These are phyloP conservation scores for Orbilia ellipsospora DNA, from an alignment of 2,329 filamentous ascomycete species.

Conservation along the genomic window DNA sequence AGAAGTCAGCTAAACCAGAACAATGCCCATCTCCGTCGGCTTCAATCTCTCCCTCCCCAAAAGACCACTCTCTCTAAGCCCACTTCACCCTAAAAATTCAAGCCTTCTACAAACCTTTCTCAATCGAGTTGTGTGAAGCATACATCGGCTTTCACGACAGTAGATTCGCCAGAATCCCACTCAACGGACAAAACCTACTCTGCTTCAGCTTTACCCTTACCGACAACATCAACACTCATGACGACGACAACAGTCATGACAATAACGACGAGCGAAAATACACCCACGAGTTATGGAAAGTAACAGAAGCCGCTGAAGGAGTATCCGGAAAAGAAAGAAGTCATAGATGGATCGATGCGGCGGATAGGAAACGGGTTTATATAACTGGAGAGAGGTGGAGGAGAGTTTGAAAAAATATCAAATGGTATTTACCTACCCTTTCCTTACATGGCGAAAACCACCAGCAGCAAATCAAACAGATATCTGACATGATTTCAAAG, in stretches of 20 bases:
- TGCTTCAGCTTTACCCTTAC: conserved; percentile 8
- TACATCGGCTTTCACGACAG: conserved; percentile 15
- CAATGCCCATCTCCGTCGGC: conserved; percentile 12
- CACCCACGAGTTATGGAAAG: conserved; percentile 9
- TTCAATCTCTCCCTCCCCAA: conserved; percentile 16
- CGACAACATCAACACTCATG: not conserved
- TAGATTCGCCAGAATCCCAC: conserved; percentile 14
- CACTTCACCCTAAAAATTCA: conserved; percentile 14
- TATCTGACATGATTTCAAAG: conserved; percentile 14
- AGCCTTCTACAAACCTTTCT: not conserved
- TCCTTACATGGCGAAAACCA: not conserved
- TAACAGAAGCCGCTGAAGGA: conserved; percentile 7
- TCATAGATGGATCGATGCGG: conserved; percentile 19
- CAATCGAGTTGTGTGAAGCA: conserved; percentile 9
- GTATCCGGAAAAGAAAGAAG: conserved; percentile 11
- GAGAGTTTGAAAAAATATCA: conserved; percentile 13
- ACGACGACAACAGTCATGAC: not conserved
- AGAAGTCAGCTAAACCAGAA: not conserved
- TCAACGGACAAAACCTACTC: conserved; percentile 8
- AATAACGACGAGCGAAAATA: conserved; percentile 5
- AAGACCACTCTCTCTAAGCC: conserved; percentile 16
- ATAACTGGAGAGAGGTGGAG: conserved; percentile 9
- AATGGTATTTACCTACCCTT: conserved; percentile 10
- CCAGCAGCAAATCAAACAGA: not conserved
- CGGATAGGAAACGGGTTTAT: conserved; percentile 1